Evolutionary conservation across 768 basidiomycete genomes (phyloP), one percentile per base, ranked within the genome.

Genomic region (Rossbeevera mucosa): DNA sequence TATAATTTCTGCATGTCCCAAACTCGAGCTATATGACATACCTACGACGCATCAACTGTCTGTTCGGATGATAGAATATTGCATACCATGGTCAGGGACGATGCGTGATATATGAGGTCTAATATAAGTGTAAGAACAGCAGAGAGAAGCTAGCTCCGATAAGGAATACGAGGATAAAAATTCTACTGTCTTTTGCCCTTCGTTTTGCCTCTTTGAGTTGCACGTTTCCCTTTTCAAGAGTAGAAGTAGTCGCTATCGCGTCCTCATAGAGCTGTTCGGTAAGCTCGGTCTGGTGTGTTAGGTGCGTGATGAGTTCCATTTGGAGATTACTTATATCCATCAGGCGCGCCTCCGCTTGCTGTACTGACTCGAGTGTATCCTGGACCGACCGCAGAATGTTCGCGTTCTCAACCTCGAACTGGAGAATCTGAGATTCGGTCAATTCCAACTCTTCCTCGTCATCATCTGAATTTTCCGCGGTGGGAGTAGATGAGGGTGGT

Each of bases 181-280:
- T 73, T 68, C 96, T 77, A 36, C 90, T 82, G 60, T 96, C 94
- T 60, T 88, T 84, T 26, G 87, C 88, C 51, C 94, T 77, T 67
- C 91, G 79, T 67, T 83, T 83, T 14, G 96, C 95, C 73, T 94
- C 91, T 67, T 81, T 85, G 51, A 99, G 76, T 70, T 99, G 92
- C 40, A 79, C 75, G 60, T 97, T 97, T 29, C 95, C 94, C 67
- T 88, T 89, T 59, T 89, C 88, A 33, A 97, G 85, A 44, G 84
- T 88, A 7, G 82, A 84, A 11, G 91, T 87, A 25, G 89, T 90
- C 2, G 87, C 82, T 49, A 96, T 86, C 8, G 93, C 94, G 64
- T 99, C 95, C 59, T 96, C 93, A 64, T 92, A 96, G 54, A 99
- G 73, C 68, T 91, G 84, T 62, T 98, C 94, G 9, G 94, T 93